Evolutionary conservation across 805 yeast genomes (phyloP).

Genomic region (Candida krabiensis): DNA sequence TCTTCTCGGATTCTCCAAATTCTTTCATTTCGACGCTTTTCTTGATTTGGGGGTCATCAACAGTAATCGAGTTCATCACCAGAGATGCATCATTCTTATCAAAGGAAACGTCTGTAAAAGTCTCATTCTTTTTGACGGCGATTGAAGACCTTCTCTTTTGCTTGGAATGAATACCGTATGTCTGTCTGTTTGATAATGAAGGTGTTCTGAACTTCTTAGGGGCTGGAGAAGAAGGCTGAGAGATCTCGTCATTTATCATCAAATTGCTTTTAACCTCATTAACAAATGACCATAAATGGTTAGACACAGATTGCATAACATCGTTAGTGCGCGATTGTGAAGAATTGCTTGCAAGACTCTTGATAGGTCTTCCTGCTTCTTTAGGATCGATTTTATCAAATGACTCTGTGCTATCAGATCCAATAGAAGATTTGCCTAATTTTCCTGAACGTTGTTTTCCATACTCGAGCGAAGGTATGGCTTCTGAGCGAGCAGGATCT

Average conservation of each 20-base stretch:
- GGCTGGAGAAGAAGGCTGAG: conserved; percentile 9
- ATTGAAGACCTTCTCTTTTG: conserved; percentile 16
- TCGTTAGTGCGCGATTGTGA: conserved; percentile 23
- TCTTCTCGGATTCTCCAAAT: conserved; percentile 5
- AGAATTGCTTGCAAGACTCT: conserved; percentile 19
- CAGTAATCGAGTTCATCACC: conserved; percentile 3
- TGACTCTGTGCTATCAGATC: conserved; percentile 16
- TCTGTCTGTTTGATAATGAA: conserved; percentile 29
- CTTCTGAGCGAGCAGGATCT: not conserved
- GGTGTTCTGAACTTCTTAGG: conserved; percentile 27
- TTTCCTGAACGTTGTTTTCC: conserved; percentile 4
- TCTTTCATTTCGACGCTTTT: conserved; percentile 8
- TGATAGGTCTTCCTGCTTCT: conserved; percentile 27
- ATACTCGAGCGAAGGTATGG: conserved; percentile 4
- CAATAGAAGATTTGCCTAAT: conserved; percentile 1
- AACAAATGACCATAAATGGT: conserved; percentile 50
- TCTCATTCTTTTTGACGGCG: conserved; percentile 7
- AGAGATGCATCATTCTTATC: conserved; percentile 7
- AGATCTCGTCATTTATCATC: conserved; percentile 18
- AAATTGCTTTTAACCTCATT: conserved; percentile 44
- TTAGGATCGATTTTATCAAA: conserved; percentile 16
- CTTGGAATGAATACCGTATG: conserved; percentile 27
- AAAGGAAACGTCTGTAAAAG: conserved; percentile 14
- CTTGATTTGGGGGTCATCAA: conserved; percentile 1
- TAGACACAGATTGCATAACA: conserved; percentile 38